phyloP scores from a whole-genome alignment of 164 flowering plant genomes.

The Nelumbo lutea region DNA sequence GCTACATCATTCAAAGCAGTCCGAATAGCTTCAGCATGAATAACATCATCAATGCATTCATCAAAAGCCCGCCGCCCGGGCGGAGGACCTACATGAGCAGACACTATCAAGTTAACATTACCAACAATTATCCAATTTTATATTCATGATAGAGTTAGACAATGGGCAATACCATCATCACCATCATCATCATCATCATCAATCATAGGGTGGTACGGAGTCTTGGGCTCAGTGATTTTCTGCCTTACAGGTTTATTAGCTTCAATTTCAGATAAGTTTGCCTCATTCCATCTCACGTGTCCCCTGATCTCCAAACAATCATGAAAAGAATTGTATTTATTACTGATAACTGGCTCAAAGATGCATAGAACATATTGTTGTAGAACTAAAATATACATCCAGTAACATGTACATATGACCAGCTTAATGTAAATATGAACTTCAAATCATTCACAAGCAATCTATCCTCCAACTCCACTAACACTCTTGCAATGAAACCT shows the following conservation, averaged over 20 bases:
- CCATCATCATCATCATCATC: constrained; percentile 58
- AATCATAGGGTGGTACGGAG: constrained; percentile 92
- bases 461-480: neutral
- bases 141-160: neutral
- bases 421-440: neutral
- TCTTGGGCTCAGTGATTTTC: constrained; percentile 99
- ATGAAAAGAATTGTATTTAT: neutral
- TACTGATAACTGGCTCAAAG: neutral
- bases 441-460: neutral
- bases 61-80: constrained; percentile 56
- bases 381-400: neutral
- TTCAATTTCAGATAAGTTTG: constrained; percentile 84
- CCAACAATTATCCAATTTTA: neutral
- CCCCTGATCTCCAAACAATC: constrained; percentile 35
- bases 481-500: neutral
- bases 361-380: neutral
- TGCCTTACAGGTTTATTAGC: constrained; percentile 94
- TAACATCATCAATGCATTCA: constrained; percentile 37
- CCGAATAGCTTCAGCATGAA: constrained; percentile 71
- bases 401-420: neutral
- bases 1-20: constrained; percentile 69
- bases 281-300: constrained; percentile 88
- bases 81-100: constrained; percentile 45
- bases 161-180: neutral
- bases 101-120: constrained; percentile 2